Conservation (phyloP, 2,329 filamentous ascomycete species). For the Grosmannia clavigera region DNA sequence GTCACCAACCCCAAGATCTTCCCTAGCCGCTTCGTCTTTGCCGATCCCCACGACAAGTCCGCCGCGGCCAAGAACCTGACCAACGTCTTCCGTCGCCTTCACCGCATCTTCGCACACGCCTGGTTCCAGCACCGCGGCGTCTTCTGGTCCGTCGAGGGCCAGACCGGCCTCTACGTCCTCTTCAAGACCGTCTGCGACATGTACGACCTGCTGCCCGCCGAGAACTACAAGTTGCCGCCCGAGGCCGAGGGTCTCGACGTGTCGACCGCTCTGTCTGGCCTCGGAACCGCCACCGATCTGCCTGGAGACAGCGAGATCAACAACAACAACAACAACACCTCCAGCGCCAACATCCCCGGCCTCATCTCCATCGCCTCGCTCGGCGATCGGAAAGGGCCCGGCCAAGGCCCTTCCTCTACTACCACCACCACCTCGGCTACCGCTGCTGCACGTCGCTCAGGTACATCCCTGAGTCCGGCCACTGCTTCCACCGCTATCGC, state of each 20-base stretch:
- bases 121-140: conserved; percentile 96
- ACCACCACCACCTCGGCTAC: neutral
- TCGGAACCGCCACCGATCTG: conserved; percentile 11
- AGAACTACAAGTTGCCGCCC: conserved; percentile 90
- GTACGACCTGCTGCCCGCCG: conserved; percentile 77
- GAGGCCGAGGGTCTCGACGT: conserved; percentile 78
- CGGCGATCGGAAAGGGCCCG: conserved; percentile 6
- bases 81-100: conserved; percentile 88
- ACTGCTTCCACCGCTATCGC: conserved; percentile 4
- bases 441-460: conserved; percentile 42
- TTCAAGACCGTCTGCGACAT: conserved; percentile 96
- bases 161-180: conserved; percentile 87
- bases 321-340: too few relatives aligned
- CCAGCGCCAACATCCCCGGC: conserved; percentile 1
- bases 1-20: conserved; percentile 93
- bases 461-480: neutral
- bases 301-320: conserved; percentile 1
- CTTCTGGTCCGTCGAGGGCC: conserved; percentile 85
- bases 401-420: neutral
- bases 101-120: conserved; percentile 94
- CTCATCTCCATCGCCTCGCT: conserved; percentile 8
- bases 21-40: conserved; percentile 61
- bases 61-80: conserved; percentile 70
- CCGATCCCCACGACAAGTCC: conserved; percentile 45
- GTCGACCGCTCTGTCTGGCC: conserved; percentile 8